Base-by-base conservation (phyloP, 2,329 filamentous ascomycete genomes). In the Fusarium sp. region DNA sequence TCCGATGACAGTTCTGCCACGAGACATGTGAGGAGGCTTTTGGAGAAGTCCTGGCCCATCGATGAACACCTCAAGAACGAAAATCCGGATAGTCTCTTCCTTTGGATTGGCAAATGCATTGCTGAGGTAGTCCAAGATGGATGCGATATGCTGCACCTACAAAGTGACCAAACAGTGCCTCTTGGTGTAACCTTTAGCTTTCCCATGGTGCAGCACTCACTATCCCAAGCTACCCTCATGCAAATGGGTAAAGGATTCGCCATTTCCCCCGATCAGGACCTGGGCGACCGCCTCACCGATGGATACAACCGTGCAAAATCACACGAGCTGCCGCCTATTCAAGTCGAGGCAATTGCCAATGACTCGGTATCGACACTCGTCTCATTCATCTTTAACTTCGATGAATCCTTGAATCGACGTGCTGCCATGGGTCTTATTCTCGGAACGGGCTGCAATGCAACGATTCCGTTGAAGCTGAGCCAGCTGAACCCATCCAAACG, bases 341-440 rank as follows among this genome's bases (percentile, higher is more conserved):
- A 87, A 66, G 91, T 95, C 57, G 87, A 89, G 14, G 93, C 93
- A 55, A 95, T 96, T 70, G 90, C 93, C 41, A 96, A 95, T 76
- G 93, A 96, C 76, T 89, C 93, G 0, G 93, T 95, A 41, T 92
- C 93, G 10, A 95, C 93, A 0, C 85, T 95, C 29, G 89, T 93
- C 39, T 94, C 93, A 0, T 90, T 94, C 72, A 90, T 93, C 37
- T 94, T 94, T 80, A 87, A 90, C 62, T 90, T 91, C 59, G 89
- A 90, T 72, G 88, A 88, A 23, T 82, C 86, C 19, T 82, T 84
- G 1, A 87, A 88, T 64, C 91, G 89, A 68, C 89, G 91, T 69
- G 91, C 93, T 6, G 88, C 87, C 33, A 95, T 95, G 92, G 92
- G 92, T 10, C 85, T 95, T 25, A 95, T 96, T 69, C 91, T 94